Evolutionary conservation across 495 filamentous ascomycete species (phyloP).

Genomic region (Neurospora africana): DNA sequence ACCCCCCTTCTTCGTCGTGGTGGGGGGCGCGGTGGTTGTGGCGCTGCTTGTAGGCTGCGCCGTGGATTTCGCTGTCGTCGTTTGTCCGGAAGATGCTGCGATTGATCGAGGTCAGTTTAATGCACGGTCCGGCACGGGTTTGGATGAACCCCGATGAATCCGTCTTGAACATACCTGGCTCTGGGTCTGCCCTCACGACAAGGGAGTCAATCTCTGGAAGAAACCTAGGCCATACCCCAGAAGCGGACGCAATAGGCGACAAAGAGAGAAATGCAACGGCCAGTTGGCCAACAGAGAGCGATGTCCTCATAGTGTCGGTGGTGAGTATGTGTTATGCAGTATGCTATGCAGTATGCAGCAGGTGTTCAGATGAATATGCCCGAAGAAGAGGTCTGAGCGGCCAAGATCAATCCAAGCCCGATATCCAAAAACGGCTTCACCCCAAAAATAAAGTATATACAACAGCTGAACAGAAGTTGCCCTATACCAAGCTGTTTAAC

Average conservation of each 20-base stretch:
- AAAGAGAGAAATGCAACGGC: conserved; percentile 27
- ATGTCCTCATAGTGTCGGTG: conserved; percentile 16
- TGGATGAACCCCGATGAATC: neutral
- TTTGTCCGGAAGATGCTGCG: conserved; percentile 9
- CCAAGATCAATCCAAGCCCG: neutral
- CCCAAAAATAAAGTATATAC: neutral
- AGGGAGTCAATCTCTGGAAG: conserved; percentile 27
- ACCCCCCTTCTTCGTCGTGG: conserved; percentile 1
- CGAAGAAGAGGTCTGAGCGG: neutral
- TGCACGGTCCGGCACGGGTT: conserved; percentile 4
- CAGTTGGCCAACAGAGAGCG: conserved; percentile 18
- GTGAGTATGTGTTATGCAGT: neutral
- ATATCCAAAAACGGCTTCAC: neutral
- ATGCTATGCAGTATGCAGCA: neutral
- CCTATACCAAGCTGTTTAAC: conserved; percentile 13
- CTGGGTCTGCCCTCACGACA: conserved; percentile 26
- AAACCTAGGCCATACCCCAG: conserved; percentile 24
- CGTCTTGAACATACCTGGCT: conserved; percentile 12
- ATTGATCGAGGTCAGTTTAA: conserved; percentile 8
- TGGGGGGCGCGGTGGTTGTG: conserved; percentile 2
- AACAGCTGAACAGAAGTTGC: neutral
- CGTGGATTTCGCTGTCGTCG: neutral
- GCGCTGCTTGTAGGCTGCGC: neutral
- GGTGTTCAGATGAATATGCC: neutral
- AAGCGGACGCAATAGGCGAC: conserved; percentile 22